A percentile compares a stretch with the other conserved stretches of the same genome.
These are phyloP conservation scores for Suhomyces terraborum DNA, from an alignment of 1,139 yeast species.

Conservation along the genomic window DNA sequence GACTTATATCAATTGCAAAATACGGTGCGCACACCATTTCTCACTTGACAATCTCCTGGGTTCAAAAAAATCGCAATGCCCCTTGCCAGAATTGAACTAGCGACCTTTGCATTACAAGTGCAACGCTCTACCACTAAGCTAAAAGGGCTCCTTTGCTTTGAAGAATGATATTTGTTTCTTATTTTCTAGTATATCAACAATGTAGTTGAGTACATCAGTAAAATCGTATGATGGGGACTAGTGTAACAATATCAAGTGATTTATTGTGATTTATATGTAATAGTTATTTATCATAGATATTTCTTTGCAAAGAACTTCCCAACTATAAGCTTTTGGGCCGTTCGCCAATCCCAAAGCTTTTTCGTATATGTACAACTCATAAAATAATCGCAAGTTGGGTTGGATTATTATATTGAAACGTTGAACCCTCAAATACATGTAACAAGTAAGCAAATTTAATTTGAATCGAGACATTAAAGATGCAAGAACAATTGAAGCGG, in stretches of 20 bases:
- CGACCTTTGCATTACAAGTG: conserved; percentile 96
- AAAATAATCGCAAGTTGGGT: conserved; percentile 84
- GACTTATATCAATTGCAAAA: too few relatives aligned
- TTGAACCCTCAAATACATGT: conserved; percentile 77
- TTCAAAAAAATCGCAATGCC: conserved; percentile 48
- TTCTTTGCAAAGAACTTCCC: conserved; percentile 42
- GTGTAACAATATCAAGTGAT: too few relatives aligned
- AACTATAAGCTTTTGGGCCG: conserved; percentile 22
- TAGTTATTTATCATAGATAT: conserved; percentile 37
- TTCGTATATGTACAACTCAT: conserved; percentile 81
- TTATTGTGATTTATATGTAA: conserved; percentile 24
- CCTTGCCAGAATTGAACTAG: conserved; percentile 93
- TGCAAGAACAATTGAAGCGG: conserved; percentile 89
- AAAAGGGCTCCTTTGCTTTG: conserved; percentile 60
- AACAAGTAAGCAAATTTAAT: conserved; percentile 70
- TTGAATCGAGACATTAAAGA: conserved; percentile 77
- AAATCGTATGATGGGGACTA: too few relatives aligned
- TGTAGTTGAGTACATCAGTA: too few relatives aligned
- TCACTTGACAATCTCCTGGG: conserved; percentile 18
- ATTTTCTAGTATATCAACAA: too few relatives aligned
- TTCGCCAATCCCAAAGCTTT: conserved; percentile 41
- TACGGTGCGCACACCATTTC: too few relatives aligned
- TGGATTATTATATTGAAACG: conserved; percentile 87
- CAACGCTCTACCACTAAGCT: conserved; percentile 97
- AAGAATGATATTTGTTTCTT: too few relatives aligned